Percentiles rank a stretch among this genome's conserved stretches.
Conservation (phyloP, 2,329 filamentous ascomycete species). For the Pseudocercospora ulei region DNA sequence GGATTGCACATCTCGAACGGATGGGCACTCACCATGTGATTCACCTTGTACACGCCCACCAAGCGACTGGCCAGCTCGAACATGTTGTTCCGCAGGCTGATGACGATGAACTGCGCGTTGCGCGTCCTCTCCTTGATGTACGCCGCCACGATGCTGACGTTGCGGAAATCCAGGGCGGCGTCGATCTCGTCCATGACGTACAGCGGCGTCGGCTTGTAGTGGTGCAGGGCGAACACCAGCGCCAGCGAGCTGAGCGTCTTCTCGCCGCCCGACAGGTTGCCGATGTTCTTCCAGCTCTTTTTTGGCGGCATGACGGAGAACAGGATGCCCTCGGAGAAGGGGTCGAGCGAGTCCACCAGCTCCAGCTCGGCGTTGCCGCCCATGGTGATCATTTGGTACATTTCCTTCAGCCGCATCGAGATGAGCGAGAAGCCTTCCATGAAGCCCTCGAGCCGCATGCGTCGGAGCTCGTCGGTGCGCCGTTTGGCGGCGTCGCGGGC, state of each 20-base stretch:
- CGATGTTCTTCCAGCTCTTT: constrained; percentile 99
- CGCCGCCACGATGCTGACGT: constrained; percentile 93
- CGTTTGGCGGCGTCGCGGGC: constrained; percentile 81
- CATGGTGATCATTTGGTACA: constrained; percentile 99
- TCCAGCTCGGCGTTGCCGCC: constrained; percentile 96
- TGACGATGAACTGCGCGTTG: constrained; percentile 98
- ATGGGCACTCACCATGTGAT: constrained; percentile 77
- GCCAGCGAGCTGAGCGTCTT: constrained; percentile 92
- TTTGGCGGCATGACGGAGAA: constrained; percentile 99
- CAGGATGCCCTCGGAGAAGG: constrained; percentile 90
- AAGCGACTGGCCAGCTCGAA: constrained; percentile 93
- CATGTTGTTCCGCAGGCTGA: constrained; percentile 97
- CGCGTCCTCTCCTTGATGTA: constrained; percentile 99
- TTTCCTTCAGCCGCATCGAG: constrained; percentile 90
- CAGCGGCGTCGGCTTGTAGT: constrained; percentile 92
- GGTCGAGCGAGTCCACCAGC: constrained; percentile 88
- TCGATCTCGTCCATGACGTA: constrained; percentile 99
- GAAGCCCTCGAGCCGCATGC: constrained; percentile 85
- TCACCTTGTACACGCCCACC: constrained; percentile 98
- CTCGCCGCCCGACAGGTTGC: constrained; percentile 88
- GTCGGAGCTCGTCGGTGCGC: constrained; percentile 81
- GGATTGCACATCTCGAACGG: too few relatives aligned
- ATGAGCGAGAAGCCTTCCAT: constrained; percentile 96
- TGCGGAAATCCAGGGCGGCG: constrained; percentile 92
- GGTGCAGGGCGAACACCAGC: constrained; percentile 93